Base-by-base conservation (phyloP, 1,284 basidiomycete species). In the Microbotryomycetes sp. region DNA sequence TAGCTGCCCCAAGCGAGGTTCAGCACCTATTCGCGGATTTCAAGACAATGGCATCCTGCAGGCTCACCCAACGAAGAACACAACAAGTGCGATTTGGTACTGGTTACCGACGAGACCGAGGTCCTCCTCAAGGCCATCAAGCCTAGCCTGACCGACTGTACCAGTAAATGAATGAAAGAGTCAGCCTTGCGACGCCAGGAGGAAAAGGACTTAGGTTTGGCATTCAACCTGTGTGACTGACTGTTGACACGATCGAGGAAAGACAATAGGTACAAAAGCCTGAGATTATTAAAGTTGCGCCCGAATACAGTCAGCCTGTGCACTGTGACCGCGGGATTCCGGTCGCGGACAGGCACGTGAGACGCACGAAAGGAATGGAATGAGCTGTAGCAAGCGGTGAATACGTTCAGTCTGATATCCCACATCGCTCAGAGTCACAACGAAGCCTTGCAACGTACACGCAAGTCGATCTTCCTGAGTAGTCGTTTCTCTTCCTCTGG, bases 191-290 rank as follows among this genome's bases (percentile, higher is more conserved):
- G n/a, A n/a, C n/a, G n/a, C n/a, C n/a, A n/a, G n/a, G n/a, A n/a
- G n/a, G n/a, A 9, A 22, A 48, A 48, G 14, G 4, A 19, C 57
- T 15, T 23, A 59, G 50, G 31, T 14, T 50, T 54, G 1, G 60
- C 63, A 49, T 6, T 16, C 25, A 77, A 71, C 49, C 74, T 72
- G 28, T 76, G 77, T 3, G 76, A 74, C 32, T 78, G 78, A 59
- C 79, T 75, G 58, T 78, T 78, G 53, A 78, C 76, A 46, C 78
- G 77, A 69, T 80, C 79, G n/a, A 80, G 70, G 74, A 80, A 79
- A 0, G 75, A 76, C 67, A 74, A 70, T 14, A 73, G 65, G 60
- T 75, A 74, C 23, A 73, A 63, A 12, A 73, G 54, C 2, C 61
- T 54, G 53, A 25, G 0, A 45, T 19, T 16, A 30, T 9, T 15